A percentile compares a stretch with the other conserved stretches of the same genome.
Evolutionary conservation across 208 protist genomes (phyloP).

Genomic region (Leishmania guyanensis): DNA sequence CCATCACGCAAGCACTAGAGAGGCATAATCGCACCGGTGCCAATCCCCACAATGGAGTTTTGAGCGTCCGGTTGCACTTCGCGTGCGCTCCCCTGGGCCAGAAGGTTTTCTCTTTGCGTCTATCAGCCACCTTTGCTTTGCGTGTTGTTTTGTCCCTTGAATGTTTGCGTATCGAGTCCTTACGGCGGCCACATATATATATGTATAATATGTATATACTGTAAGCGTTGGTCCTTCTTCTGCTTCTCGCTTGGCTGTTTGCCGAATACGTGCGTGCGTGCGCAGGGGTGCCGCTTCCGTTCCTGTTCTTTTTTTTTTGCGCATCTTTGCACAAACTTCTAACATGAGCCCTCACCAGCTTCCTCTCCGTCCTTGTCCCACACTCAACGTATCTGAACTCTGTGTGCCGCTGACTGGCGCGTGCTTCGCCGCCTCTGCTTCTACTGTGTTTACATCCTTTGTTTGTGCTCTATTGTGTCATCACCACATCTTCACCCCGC

Average conservation of each 20-base stretch:
- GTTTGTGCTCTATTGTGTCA: not conserved
- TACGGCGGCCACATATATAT: no score
- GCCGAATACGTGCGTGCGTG: not conserved
- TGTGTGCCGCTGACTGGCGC: not conserved
- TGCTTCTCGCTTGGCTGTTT: not conserved
- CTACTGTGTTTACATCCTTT: not conserved
- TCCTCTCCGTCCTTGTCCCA: not conserved
- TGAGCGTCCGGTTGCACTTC: not conserved
- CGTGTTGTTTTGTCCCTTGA: no score
- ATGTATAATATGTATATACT: not conserved
- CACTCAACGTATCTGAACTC: not conserved
- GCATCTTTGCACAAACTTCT: not conserved
- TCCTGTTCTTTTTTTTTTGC: not conserved
- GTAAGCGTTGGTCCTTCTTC: not conserved
- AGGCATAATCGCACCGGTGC: not conserved
- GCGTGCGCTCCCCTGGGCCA: not conserved
- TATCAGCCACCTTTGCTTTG: no score
- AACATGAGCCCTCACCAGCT: not conserved
- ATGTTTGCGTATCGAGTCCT: no score
- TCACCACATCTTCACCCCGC: not conserved
- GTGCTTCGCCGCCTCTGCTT: not conserved
- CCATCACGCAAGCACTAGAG: slow-evolving; percentile 15
- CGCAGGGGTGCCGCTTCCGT: no score
- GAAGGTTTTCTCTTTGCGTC: no score
- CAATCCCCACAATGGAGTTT: no score